Evolutionary conservation across 371 early-diverging fungal genomes (phyloP).

Genomic region (Mucor circinelloides): DNA sequence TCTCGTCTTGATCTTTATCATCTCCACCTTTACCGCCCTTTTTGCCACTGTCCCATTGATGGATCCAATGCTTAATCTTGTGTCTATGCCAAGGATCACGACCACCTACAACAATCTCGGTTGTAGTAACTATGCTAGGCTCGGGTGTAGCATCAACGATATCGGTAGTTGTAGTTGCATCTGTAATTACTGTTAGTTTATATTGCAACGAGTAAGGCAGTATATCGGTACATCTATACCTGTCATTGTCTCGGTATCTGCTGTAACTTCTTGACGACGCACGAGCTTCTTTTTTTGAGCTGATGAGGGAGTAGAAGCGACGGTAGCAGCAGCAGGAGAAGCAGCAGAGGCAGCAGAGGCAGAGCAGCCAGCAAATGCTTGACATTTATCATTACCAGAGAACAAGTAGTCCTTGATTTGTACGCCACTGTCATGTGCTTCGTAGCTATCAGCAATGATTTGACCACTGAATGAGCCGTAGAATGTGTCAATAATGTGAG

Average conservation of each 20-base stretch:
- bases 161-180: not conserved
- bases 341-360: not conserved
- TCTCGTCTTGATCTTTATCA: not conserved
- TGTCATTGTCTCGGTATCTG: not conserved
- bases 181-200: not conserved
- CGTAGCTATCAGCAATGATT: conserved; percentile 14
- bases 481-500: conserved; percentile 13
- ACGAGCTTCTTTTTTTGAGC: not conserved
- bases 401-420: conserved; percentile 14
- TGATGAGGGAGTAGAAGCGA: no score
- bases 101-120: not conserved
- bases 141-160: not conserved
- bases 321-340: no score
- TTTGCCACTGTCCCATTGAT: not conserved
- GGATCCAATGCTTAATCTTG: not conserved
- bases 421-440: not conserved
- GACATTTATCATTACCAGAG: conserved; percentile 8
- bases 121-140: not conserved
- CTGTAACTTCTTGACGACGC: not conserved
- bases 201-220: not conserved
- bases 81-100: not conserved
- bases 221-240: not conserved
- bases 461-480: conserved; percentile 20
- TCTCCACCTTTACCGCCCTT: not conserved
- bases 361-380: conserved; percentile 8